A percentile compares a stretch with the other conserved stretches of the same genome.
Evolutionary conservation across 768 basidiomycete species (phyloP).

Genomic region (Phylloporus rhodoxanthus): DNA sequence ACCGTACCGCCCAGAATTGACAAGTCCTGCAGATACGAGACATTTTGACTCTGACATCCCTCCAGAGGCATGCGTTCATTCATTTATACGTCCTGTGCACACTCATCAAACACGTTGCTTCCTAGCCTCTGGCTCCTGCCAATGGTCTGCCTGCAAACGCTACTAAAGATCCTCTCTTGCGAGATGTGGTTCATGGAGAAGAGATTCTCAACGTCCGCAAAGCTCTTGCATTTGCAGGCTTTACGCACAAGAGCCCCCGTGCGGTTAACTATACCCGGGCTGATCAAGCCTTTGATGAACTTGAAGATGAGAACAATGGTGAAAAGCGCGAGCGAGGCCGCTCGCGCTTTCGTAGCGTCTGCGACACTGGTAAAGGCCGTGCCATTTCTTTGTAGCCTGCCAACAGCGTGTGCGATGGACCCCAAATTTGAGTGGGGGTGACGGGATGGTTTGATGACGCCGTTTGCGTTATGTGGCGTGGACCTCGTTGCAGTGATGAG

Average conservation of each 20-base stretch:
- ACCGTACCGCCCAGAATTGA: constrained; percentile 85
- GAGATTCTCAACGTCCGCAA: constrained; percentile 88
- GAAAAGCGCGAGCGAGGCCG: constrained; percentile 56
- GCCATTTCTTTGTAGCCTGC: constrained; percentile 73
- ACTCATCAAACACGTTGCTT: constrained; percentile 28
- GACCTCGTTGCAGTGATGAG: constrained; percentile 31
- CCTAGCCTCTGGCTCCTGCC: constrained; percentile 81
- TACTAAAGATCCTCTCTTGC: constrained; percentile 84
- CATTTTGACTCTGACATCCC: constrained; percentile 97
- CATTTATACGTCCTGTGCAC: constrained; percentile 19
- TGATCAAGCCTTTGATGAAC: constrained; percentile 63
- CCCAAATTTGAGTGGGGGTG: constrained; percentile 16
- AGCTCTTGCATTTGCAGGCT: constrained; percentile 83
- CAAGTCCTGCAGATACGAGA: constrained; percentile 77
- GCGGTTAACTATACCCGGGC: constrained; percentile 69
- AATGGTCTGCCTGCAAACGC: constrained; percentile 79
- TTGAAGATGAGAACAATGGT: constrained; percentile 46
- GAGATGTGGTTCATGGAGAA: constrained; percentile 78
- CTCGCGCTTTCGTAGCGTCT: constrained; percentile 54
- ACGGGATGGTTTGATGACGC: constrained; percentile 26
- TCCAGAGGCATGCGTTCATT: constrained; percentile 59
- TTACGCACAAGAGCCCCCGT: constrained; percentile 86
- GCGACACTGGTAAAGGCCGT: constrained; percentile 63
- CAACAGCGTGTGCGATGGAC: constrained; percentile 24
- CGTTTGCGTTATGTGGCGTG: constrained; percentile 29